phyloP scores from a whole-genome alignment of 139 green algal genomes.

The Chlorella sp. region DNA sequence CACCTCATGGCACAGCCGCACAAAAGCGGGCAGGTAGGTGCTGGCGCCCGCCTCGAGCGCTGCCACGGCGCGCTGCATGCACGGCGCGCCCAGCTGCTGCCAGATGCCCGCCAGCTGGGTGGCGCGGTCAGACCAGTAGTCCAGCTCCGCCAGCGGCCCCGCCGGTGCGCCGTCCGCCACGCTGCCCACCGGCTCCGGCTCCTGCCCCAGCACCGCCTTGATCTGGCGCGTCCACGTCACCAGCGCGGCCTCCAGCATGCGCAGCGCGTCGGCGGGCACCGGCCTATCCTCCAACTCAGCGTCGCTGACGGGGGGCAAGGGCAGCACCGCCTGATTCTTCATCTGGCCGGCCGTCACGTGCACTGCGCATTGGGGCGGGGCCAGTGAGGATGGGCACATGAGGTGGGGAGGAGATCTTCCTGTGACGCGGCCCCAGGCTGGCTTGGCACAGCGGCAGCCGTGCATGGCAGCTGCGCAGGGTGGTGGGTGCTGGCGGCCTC shows the following conservation, averaged over 20 bases:
- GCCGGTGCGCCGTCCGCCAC: constrained; percentile 62
- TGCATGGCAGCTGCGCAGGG: too few relatives aligned
- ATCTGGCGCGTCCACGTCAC: constrained; percentile 94
- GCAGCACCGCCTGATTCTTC: constrained; percentile 91
- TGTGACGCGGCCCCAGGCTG: not conserved
- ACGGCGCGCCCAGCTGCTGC: constrained; percentile 76
- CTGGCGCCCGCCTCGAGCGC: constrained; percentile 80
- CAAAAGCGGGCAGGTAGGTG: constrained; percentile 87
- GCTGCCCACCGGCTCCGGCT: constrained; percentile 55
- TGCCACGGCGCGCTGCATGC: constrained; percentile 76
- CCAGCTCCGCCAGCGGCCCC: constrained; percentile 86
- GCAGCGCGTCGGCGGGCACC: constrained; percentile 84
- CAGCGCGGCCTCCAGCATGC: constrained; percentile 85
- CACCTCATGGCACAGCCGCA: constrained; percentile 71
- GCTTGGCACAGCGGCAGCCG: not conserved
- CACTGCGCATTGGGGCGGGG: constrained; percentile 49
- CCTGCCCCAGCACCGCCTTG: constrained; percentile 88
- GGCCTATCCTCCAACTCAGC: constrained; percentile 23
- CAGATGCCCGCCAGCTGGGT: constrained; percentile 86
- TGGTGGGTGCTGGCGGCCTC: too few relatives aligned
- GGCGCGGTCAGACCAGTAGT: constrained; percentile 89
- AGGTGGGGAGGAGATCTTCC: not conserved
- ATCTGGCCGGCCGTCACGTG: constrained; percentile 83
- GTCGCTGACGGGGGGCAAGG: constrained; percentile 66
- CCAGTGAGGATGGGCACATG: not conserved